A percentile compares a stretch with the other conserved stretches of the same genome.
These are phyloP conservation scores for Ambrosiella cleistominuta DNA, from an alignment of 2,329 filamentous ascomycete genomes.

Conservation along the genomic window DNA sequence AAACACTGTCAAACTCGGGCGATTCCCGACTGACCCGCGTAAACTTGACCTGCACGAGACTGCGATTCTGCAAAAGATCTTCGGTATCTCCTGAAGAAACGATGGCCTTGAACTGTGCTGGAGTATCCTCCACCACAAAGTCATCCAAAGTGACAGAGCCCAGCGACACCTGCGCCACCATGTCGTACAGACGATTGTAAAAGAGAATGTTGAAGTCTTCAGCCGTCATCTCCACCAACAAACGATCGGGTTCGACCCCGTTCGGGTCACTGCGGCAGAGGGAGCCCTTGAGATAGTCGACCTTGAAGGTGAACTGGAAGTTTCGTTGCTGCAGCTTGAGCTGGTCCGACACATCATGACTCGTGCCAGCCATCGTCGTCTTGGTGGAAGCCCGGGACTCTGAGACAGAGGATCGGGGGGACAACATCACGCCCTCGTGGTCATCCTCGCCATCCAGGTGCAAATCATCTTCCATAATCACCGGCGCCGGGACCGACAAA, in stretches of 20 bases:
- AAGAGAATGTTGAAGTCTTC: constrained; percentile 78
- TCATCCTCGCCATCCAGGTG: constrained; percentile 47
- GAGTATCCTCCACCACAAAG: constrained; percentile 65
- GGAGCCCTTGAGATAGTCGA: constrained; percentile 84
- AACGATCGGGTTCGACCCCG: constrained; percentile 53
- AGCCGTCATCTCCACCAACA: constrained; percentile 81
- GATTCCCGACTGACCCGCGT: constrained; percentile 77
- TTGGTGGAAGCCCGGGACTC: constrained; percentile 24
- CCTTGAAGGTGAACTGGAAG: constrained; percentile 93
- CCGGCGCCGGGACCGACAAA: constrained; percentile 50
- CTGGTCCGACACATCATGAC: constrained; percentile 1
- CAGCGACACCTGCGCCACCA: constrained; percentile 80
- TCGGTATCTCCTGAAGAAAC: constrained; percentile 64
- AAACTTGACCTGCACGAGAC: constrained; percentile 79
- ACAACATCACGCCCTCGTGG: constrained; percentile 38
- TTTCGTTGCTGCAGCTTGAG: constrained; percentile 65
- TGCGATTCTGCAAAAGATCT: constrained; percentile 59
- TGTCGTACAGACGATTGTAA: constrained; percentile 76
- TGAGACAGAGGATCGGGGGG: constrained; percentile 34
- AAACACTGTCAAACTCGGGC: constrained; percentile 80
- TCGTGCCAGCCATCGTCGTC: neutral
- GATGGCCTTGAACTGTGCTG: constrained; percentile 89
- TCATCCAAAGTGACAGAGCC: constrained; percentile 81
- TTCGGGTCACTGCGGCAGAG: constrained; percentile 75
- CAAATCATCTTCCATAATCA: constrained; percentile 61